Evolutionary conservation across 495 filamentous ascomycete genomes (phyloP), one percentile per base, ranked within the genome.

Genomic region (Penicillium angulare): DNA sequence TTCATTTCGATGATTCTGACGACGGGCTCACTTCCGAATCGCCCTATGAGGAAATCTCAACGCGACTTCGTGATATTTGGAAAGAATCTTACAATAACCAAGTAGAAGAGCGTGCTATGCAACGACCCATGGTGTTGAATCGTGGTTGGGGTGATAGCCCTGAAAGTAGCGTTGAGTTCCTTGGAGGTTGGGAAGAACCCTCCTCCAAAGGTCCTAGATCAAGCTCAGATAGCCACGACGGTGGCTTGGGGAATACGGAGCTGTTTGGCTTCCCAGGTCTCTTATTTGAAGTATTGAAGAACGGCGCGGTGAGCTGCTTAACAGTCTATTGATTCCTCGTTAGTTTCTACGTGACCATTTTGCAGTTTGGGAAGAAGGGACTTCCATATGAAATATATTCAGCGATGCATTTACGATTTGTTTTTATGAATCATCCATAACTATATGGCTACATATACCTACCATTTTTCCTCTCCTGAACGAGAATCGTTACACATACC

Each of bases 271-370:
- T 95, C 63, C 93, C 92, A 1, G 93, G 93, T 2, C 72, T 96
- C 60, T 78, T 96, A 16, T 97, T 97, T 71, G 93, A 98, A 71
- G 92, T 98, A 9, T 68, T 97, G 69, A 93, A 88, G 83, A 96
- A 93, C 62, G 90, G 86, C 3, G 85, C 83, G 34, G 90, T 98
- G 26, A 92, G 89, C 64, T 86, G 86, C 26, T 72, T 97, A 56
- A 97, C 91, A n/a, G 82, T 96, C 8, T 96, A 88, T 68, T 93
- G 55, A 83, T 48, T 24, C 15, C 27, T 31, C 27, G 8, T 31
- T 31, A 12, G 13, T 31, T 31, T 31, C 5, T 12, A 31, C 27
- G 1, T 38, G 46, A 41, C 32, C 16, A 24, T 27, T 42, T 49
- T 29, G 21, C 12, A 23, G 47, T 38, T 43, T 47, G 7, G 26